Evolutionary conservation across 1,284 basidiomycete species (phyloP), one percentile per base, ranked within the genome.

Genomic region (Porodaedalea pini): DNA sequence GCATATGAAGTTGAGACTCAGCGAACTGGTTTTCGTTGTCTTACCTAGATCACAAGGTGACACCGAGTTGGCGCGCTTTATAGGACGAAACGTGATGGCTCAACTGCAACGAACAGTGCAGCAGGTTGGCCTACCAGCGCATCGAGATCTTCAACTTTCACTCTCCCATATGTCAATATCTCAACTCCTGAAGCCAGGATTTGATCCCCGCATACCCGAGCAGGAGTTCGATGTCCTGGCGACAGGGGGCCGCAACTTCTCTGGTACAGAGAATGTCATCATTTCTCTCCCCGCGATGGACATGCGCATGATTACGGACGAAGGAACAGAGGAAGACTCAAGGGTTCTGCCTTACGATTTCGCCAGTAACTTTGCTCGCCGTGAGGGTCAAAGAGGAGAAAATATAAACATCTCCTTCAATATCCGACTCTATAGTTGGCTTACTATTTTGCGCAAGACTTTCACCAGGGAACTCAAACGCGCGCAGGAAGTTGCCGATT

Each of bases 331-430:
- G 50, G 76, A 78, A 13, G 58, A 65, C 10, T 65, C 64, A 34
- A 73, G 73, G 45, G 68, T 70, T 10, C 75, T 92, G 19, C 66
- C 75, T 4, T 92, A 92, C 64, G 81, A 87, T 65, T 92, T 92
- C 70, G 75, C 83, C 68, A 90, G 87, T 66, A 74, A 78, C 54
- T 91, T 91, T 67, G 69, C 78, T 34, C 78, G 80, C 41, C 73
- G 75, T 21, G 74, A 76, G 53, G 79, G 77, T 13, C 72, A 75
- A 63, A 78, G 77, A 62, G 79, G 81, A 29, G 83, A 88, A 61
- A 85, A 88, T 61, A 90, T 92, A 55, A 91, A 85, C 69, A 89
- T 92, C 68, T 87, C 88, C 1, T 75, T 92, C 61, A 91, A 92
- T 70, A 83, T 91, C 66, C 79, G 85, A 0, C 74, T 91, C 1